Evolutionary conservation across 192 early-diverging fungal species (phyloP).

Genomic region (Chytriomyces sp.): DNA sequence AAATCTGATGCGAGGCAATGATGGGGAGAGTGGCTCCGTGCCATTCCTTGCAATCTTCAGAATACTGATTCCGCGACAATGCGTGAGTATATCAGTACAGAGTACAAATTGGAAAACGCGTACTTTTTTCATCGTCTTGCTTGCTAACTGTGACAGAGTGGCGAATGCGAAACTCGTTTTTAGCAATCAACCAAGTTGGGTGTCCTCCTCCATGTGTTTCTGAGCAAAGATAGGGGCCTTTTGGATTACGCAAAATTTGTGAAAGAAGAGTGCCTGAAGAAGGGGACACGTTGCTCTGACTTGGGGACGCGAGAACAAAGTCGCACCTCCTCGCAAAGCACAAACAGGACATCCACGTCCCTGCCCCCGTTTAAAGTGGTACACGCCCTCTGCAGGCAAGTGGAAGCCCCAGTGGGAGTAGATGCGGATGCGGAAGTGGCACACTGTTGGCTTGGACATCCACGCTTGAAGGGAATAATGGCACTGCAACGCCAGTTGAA

Average conservation of each 20-base stretch:
- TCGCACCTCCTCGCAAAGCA: constrained; percentile 71
- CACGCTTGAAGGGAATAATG: not conserved
- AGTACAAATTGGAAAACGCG: no score
- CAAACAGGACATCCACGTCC: constrained; percentile 52
- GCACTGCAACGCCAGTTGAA: not conserved
- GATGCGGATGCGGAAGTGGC: constrained; percentile 80
- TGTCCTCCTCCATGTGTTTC: constrained; percentile 74
- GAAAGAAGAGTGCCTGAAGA: not conserved
- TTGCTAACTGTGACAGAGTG: constrained; percentile 73
- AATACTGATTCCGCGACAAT: constrained; percentile 47
- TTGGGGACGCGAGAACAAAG: constrained; percentile 82
- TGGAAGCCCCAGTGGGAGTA: constrained; percentile 87
- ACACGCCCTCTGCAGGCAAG: constrained; percentile 64
- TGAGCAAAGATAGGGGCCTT: constrained; percentile 68
- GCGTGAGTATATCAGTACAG: no score
- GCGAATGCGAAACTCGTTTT: constrained; percentile 70
- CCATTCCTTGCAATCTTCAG: constrained; percentile 74
- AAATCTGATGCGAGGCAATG: constrained; percentile 77
- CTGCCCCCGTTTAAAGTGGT: constrained; percentile 66
- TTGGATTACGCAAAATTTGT: not conserved
- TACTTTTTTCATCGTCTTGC: no score
- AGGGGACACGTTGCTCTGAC: no score
- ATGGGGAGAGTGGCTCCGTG: constrained; percentile 73
- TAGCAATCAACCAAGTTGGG: constrained; percentile 80
- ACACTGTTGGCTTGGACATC: no score